Evolutionary conservation across 83 land plant species (phyloP).

Genomic region (Thuja plicata): DNA sequence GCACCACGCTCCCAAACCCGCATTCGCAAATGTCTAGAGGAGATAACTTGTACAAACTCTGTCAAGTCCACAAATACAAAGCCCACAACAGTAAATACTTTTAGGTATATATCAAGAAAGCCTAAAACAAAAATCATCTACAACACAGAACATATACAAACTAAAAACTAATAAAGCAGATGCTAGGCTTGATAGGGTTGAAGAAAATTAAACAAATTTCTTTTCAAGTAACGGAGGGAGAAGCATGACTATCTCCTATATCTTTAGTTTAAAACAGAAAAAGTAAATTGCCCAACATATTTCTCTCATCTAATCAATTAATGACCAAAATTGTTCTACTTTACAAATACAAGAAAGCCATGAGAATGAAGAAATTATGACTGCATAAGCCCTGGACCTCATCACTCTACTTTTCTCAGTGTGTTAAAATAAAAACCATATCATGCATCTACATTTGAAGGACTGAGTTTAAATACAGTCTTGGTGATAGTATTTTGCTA

Average conservation of each 20-base stretch:
- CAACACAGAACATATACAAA: background rate
- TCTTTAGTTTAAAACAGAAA: background rate
- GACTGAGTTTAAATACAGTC: background rate
- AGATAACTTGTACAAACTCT: conserved; percentile 91
- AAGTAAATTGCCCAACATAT: background rate
- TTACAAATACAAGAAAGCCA: background rate
- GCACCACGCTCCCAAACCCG: conserved; percentile 99
- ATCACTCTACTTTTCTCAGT: background rate
- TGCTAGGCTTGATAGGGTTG: background rate
- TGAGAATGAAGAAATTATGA: background rate
- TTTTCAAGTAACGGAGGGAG: background rate
- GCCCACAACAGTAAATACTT: background rate
- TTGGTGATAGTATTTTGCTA: background rate
- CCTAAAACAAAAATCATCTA: background rate
- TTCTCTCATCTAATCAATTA: background rate
- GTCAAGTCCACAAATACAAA: conserved; percentile 23
- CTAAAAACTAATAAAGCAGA: background rate
- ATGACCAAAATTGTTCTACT: background rate
- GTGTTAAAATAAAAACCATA: background rate
- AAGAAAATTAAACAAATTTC: background rate
- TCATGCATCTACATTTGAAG: background rate
- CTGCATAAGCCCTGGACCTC: background rate
- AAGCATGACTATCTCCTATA: background rate
- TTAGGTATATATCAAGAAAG: background rate
- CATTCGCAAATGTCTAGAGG: conserved; percentile 84